phyloP scores from a whole-genome alignment of 2,329 filamentous ascomycete genomes.

The Chaetomium strumarium region DNA sequence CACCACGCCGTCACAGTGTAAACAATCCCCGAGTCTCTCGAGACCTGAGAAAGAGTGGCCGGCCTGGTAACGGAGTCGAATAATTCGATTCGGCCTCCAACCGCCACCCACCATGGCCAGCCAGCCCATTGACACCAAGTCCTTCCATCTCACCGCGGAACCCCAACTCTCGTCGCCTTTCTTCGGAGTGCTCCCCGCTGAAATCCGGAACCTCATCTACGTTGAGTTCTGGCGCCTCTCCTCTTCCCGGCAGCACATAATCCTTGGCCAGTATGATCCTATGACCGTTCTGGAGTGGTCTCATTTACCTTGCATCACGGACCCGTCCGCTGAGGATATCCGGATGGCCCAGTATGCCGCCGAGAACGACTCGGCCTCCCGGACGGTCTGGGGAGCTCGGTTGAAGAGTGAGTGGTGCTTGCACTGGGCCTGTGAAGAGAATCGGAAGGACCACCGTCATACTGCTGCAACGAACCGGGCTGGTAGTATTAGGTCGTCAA shows the following conservation, averaged over 20 bases:
- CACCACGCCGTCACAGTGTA: neutral
- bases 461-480: neutral
- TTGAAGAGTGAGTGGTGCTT: constrained; percentile 22
- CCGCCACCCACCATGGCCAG: neutral
- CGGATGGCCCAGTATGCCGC: constrained; percentile 9
- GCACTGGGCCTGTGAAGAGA: constrained; percentile 24
- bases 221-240: constrained; percentile 25
- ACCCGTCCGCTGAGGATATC: constrained; percentile 6
- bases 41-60: neutral
- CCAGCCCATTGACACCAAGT: constrained; percentile 12
- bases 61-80: neutral
- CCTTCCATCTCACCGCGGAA: constrained; percentile 34
- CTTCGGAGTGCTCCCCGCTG: constrained; percentile 26
- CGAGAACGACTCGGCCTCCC: neutral
- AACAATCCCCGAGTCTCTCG: too few species aligned
- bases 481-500: neutral
- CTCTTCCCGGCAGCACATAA: constrained; percentile 23
- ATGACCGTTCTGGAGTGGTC: neutral
- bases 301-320: constrained; percentile 20
- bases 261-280: neutral
- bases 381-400: constrained; percentile 14
- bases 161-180: constrained; percentile 37
- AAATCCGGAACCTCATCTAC: constrained; percentile 31
- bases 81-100: neutral
- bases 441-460: neutral